phyloP scores from a whole-genome alignment of 768 basidiomycete genomes.

The Auricularia heimuer region DNA sequence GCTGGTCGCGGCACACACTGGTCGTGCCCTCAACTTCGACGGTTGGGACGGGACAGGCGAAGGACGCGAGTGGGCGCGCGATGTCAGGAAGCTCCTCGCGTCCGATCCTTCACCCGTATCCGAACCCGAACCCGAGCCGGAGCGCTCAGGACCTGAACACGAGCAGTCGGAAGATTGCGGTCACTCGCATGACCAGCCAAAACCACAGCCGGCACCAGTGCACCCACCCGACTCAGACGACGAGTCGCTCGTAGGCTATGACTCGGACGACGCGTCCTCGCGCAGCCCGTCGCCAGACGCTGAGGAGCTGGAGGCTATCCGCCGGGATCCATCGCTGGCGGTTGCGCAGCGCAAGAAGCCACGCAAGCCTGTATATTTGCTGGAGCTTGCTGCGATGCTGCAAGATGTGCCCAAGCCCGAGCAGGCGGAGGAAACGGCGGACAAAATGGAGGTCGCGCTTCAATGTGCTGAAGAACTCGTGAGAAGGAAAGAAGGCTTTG shows the following conservation, averaged over 20 bases:
- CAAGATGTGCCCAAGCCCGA: constrained; percentile 45
- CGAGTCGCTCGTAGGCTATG: constrained; percentile 73
- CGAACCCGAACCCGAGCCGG: not conserved
- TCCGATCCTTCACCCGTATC: not conserved
- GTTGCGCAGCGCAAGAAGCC: constrained; percentile 58
- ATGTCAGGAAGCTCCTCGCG: constrained; percentile 35
- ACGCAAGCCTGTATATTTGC: constrained; percentile 79
- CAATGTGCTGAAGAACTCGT: constrained; percentile 74
- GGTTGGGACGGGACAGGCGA: constrained; percentile 74
- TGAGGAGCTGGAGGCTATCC: constrained; percentile 72
- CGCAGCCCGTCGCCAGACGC: constrained; percentile 75
- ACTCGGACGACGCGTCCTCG: constrained; percentile 48
- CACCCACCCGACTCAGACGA: constrained; percentile 60
- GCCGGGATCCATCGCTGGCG: constrained; percentile 73
- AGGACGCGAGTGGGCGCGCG: constrained; percentile 54
- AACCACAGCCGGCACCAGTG: not conserved
- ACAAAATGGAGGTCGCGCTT: constrained; percentile 73
- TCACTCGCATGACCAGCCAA: not conserved
- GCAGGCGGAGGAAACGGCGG: constrained; percentile 56
- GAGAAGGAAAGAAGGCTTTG: constrained; percentile 72
- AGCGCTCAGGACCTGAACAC: not conserved
- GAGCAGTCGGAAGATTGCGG: not conserved
- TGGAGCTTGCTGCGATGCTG: constrained; percentile 73
- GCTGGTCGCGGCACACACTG: constrained; percentile 49
- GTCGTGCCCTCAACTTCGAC: constrained; percentile 66